Base-by-base conservation (phyloP, 306 rosid species). In the Astragalus glycyphyllos region DNA sequence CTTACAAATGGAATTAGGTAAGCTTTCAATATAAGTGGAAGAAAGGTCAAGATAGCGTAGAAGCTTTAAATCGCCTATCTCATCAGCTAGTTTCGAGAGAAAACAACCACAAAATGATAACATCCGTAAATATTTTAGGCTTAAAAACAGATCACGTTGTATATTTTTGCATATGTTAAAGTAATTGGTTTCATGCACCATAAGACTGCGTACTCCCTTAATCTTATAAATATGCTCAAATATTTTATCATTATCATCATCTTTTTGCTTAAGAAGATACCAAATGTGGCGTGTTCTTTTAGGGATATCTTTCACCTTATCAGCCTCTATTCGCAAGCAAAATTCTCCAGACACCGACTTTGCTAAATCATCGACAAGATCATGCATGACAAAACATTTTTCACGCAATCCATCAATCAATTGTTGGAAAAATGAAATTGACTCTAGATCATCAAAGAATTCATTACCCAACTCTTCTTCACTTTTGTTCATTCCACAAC, bases 351-450 rank as follows among this genome's bases (percentile, higher is more conserved):
- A 61, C 12, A 75, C 84, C 31, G 60, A 74, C 14, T 46, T 73
- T 1, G 84, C 81, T 37, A 86, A 57, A 16, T 86, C 90, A 75
- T 72, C 75, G 17, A 86, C 49, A 68, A 83, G 84, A 77, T 78
- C 80, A 45, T 20, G 23, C 84, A 86, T 83, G 5, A 38, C 44
- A 8, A 73, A 78, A 10, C 0, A 0, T 9, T 10, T 4, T 2
- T 37, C 41, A 6, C 8, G 1, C 41, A 7, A 37, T 37, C 8
- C 0, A 17, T 51, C 0, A 1, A 0, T 0, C 2, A 38, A 23
- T 11, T 26, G 7, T 11, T 81, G 84, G 12, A 73, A 73, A 61
- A 86, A 78, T 14, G 87, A 86, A 57, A 84, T 79, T 11, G 81
- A 77, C 45, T 71, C 69, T 8, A 86, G 73, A 38, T 81, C 86